Evolutionary conservation across 2,329 filamentous ascomycete species (phyloP).

Genomic region (Chaetoscypha palmicola): DNA sequence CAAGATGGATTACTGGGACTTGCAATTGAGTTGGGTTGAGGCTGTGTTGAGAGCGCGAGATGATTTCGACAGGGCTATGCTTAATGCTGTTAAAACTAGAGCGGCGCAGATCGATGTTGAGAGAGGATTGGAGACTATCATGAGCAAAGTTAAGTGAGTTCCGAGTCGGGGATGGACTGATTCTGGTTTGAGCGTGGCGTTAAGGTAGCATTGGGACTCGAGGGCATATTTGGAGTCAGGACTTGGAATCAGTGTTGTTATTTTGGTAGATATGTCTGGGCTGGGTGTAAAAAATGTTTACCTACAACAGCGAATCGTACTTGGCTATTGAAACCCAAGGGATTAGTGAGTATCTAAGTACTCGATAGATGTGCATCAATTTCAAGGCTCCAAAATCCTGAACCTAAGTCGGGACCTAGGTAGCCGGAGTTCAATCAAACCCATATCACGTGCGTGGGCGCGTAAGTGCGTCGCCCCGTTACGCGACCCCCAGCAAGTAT

Average conservation of each 20-base stretch:
- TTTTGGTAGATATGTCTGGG: no score
- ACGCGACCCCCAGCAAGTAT: neutral
- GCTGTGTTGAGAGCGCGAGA: slow-evolving; percentile 78
- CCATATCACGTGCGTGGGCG: neutral
- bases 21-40: slow-evolving; percentile 94
- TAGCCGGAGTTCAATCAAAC: neutral
- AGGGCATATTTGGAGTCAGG: neutral
- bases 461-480: neutral
- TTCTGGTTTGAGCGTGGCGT: slow-evolving; percentile 11
- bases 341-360: no score
- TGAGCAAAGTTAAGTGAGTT: slow-evolving; percentile 75
- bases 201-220: no score
- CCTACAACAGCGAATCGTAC: no score
- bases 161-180: neutral
- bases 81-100: slow-evolving; percentile 78
- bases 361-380: no score
- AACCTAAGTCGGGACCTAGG: neutral
- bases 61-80: slow-evolving; percentile 87
- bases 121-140: slow-evolving; percentile 81
- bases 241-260: no score
- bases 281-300: no score
- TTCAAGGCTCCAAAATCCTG: no score
- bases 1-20: slow-evolving; percentile 84
- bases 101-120: slow-evolving; percentile 81
- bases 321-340: no score